These are phyloP conservation scores for Aphanoascus verrucosus DNA, from an alignment of 2,329 filamentous ascomycete genomes.

Conservation along the genomic window DNA sequence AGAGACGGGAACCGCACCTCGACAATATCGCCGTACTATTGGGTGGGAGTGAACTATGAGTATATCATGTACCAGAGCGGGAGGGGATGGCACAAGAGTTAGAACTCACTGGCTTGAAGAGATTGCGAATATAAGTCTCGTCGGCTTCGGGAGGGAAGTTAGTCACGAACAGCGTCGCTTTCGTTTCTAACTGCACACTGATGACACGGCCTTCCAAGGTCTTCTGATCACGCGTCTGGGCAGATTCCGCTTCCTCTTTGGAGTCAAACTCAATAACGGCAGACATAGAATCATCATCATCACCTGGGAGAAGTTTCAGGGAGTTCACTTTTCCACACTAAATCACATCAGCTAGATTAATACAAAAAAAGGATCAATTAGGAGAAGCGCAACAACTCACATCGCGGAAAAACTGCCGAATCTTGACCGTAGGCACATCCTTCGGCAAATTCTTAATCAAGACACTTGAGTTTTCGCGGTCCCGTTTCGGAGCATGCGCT, in stretches of 20 bases:
- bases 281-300: constrained; percentile 46
- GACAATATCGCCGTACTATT: constrained; percentile 64
- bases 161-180: constrained; percentile 75
- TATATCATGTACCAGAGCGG: not conserved
- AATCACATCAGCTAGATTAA: not conserved
- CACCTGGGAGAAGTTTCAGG: constrained; percentile 56
- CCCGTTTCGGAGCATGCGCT: constrained; percentile 54
- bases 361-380: not conserved
- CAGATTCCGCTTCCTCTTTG: constrained; percentile 68
- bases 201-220: constrained; percentile 64
- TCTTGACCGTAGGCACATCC: constrained; percentile 57
- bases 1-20: constrained; percentile 83
- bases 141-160: constrained; percentile 62
- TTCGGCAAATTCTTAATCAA: constrained; percentile 66
- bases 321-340: constrained; percentile 70
- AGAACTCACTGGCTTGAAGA: constrained; percentile 44
- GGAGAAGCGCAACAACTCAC: constrained; percentile 25
- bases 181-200: constrained; percentile 60
- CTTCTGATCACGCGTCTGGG: constrained; percentile 71
- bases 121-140: constrained; percentile 43
- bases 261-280: constrained; percentile 79
- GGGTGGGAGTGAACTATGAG: not conserved
- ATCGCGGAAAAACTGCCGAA: constrained; percentile 84
- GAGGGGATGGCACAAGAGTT: not conserved
- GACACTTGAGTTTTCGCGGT: constrained; percentile 81